Base-by-base conservation (phyloP, 208 protist species). In the Leptomonas seymouri region DNA sequence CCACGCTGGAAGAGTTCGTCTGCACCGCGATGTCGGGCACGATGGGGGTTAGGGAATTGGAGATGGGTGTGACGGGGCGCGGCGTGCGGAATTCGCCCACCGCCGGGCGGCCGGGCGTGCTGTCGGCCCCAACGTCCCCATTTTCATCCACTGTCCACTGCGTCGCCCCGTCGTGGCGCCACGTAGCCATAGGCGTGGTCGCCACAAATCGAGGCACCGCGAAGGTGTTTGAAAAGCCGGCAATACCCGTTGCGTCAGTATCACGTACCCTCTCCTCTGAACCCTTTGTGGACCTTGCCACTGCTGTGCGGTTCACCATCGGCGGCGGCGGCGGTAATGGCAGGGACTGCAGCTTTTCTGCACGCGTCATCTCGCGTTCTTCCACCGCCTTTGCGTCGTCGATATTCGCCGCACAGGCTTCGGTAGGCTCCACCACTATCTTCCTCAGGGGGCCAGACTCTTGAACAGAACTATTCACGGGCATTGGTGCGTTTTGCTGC, bases 61-160 rank as follows among this genome's bases (percentile, higher is more conserved):
- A 79, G 25, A 49, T 31, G 31, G 69, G 64, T 12, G 50, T 56
- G 15, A 78, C 72, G 11, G 76, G 73, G 2, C 55, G 72, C 4
- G 80, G 80, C 4, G 80, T 86, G 45, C 59, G 68, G 34, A 86
- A 86, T 50, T 82, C 80, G 0, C 71, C 71, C 20, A 53, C 66
- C 6, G 55, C 64, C 21, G 28, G 59, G 9, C 66, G 76, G 21
- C 27, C 53, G 14, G 76, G 76, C 6, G 76, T 81, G 30, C 14
- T 31, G 0, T 44, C 25, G 2, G 25, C 39, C 36, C 23, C 31
- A 39, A 28, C 59, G 9, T 64, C 50, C 41, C 41, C 44, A 31
- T 36, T 53, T 28, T 58, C 70, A 2, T 8, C 42, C 6, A 36
- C 31, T 11, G 18, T 20, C 8, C 6, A 28, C 1, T 15, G 31